These are phyloP conservation scores for Amphirosellinia nigrospora DNA, from an alignment of 495 filamentous ascomycete genomes.

Conservation along the genomic window DNA sequence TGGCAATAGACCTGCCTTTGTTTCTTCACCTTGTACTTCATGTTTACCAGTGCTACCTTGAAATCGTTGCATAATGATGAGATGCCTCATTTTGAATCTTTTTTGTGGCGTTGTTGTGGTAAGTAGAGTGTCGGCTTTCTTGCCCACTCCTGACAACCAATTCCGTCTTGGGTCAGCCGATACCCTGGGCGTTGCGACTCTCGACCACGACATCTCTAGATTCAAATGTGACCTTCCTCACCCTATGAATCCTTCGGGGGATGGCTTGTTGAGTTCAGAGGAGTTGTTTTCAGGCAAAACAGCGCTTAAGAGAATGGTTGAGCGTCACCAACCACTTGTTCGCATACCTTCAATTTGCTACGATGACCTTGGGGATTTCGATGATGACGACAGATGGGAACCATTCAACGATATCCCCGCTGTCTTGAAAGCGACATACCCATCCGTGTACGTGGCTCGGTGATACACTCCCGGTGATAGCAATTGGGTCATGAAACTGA, in stretches of 20 bases:
- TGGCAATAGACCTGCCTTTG: background rate
- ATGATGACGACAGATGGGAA: constrained; percentile 55
- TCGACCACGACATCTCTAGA: background rate
- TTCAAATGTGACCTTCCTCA: constrained; percentile 5
- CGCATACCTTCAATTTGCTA: constrained; percentile 55
- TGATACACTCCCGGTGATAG: background rate
- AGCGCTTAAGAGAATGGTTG: constrained; percentile 21
- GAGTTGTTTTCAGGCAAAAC: background rate
- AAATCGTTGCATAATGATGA: background rate
- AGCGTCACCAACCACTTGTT: constrained; percentile 40
- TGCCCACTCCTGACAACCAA: background rate
- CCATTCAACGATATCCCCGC: constrained; percentile 48
- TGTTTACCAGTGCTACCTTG: background rate
- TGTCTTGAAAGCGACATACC: constrained; percentile 51
- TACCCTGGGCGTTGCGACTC: background rate
- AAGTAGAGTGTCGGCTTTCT: background rate
- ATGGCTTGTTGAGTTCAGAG: constrained; percentile 7
- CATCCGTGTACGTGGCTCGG: constrained; percentile 35
- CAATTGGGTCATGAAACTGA: background rate
- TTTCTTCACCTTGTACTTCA: background rate
- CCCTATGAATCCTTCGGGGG: background rate
- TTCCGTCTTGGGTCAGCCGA: background rate
- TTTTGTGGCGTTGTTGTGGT: background rate
- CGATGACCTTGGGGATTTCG: constrained; percentile 56
- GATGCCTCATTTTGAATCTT: background rate